A percentile compares a stretch with the other conserved stretches of the same genome.
Evolutionary conservation across 176 grass and related monocot species (phyloP).

Genomic region (bread wheat (Triticum aestivum)): DNA sequence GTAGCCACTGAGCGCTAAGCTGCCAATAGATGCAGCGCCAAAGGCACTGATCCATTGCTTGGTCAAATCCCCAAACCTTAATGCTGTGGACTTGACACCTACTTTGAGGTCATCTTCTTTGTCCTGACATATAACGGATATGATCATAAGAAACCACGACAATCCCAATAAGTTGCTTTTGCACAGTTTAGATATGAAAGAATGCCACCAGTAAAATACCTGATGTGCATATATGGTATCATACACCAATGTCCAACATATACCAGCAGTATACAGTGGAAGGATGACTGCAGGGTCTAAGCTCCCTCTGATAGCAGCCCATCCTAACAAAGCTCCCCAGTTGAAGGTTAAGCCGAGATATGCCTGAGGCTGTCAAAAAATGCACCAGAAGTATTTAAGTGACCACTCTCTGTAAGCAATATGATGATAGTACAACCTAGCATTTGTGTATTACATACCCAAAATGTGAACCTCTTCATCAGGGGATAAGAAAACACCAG

Average conservation of each 20-base stretch:
- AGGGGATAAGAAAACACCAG: conserved; percentile 89
- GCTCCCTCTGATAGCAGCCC: conserved; percentile 76
- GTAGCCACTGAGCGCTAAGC: conserved; percentile 61
- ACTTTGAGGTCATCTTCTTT: conserved; percentile 87
- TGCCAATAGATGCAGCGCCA: conserved; percentile 57
- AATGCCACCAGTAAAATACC: conserved; percentile 24
- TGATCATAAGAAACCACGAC: background rate
- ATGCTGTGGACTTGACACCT: conserved; percentile 85
- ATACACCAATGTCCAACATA: conserved; percentile 95
- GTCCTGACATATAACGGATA: conserved; percentile 44
- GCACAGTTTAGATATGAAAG: background rate
- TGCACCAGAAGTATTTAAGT: background rate
- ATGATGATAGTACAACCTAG: background rate
- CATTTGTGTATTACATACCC: conserved; percentile 42
- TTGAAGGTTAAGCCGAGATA: conserved; percentile 90
- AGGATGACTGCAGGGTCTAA: conserved; percentile 64
- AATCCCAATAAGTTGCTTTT: background rate
- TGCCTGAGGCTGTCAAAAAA: conserved; percentile 70
- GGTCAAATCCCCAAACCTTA: conserved; percentile 72
- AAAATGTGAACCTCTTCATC: conserved; percentile 94
- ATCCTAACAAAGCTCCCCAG: conserved; percentile 93
- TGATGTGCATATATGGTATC: conserved; percentile 96
- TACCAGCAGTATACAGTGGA: conserved; percentile 72
- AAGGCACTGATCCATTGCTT: conserved; percentile 73
- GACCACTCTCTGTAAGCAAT: background rate